Evolutionary conservation across 495 filamentous ascomycete species (phyloP).

Genomic region (Ramalina peruviana): DNA sequence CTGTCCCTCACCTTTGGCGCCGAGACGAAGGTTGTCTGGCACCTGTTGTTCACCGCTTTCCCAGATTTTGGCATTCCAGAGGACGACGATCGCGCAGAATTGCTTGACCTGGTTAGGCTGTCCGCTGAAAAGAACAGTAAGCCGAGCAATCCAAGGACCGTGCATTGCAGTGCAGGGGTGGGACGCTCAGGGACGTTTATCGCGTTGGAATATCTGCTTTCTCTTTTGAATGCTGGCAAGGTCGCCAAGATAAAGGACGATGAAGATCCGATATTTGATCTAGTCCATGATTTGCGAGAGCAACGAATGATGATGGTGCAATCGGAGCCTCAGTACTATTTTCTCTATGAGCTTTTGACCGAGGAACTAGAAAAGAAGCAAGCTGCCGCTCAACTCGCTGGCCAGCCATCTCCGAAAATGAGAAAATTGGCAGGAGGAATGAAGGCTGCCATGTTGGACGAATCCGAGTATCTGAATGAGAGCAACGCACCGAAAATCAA

Average conservation of each 20-base stretch:
- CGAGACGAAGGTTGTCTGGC: constrained; percentile 62
- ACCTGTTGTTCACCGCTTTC: constrained; percentile 87
- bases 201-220: constrained; percentile 76
- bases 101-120: constrained; percentile 64
- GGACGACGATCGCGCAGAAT: constrained; percentile 58
- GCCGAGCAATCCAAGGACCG: constrained; percentile 62
- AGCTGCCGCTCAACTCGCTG: not conserved
- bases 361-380: constrained; percentile 40
- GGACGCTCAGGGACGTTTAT: constrained; percentile 93
- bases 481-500: not conserved
- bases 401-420: constrained; percentile 9
- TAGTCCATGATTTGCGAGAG: constrained; percentile 69
- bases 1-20: constrained; percentile 40
- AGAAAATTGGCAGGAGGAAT: constrained; percentile 8
- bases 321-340: constrained; percentile 68
- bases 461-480: constrained; percentile 1
- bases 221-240: constrained; percentile 63
- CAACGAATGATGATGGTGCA: constrained; percentile 97
- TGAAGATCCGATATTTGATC: constrained; percentile 52
- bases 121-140: constrained; percentile 54
- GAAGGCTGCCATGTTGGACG: constrained; percentile 2
- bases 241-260: constrained; percentile 33
- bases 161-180: constrained; percentile 91
- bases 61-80: constrained; percentile 85
- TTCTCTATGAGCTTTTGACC: constrained; percentile 77